Conservation (phyloP, 495 filamentous ascomycete species). For the Talaromyces ruber region DNA sequence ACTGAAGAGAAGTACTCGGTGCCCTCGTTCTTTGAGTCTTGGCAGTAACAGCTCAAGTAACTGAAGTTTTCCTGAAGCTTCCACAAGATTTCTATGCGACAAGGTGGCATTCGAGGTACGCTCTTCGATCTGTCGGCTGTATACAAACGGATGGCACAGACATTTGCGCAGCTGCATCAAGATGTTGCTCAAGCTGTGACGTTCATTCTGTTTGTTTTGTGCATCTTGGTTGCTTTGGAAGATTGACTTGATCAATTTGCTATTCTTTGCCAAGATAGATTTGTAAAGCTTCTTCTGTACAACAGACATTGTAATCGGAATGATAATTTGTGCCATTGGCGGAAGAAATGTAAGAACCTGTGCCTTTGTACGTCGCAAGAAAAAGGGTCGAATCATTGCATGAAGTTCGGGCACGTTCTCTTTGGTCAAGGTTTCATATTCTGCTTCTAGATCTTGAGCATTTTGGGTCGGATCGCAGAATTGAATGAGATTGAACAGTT, state of each 20-base stretch:
- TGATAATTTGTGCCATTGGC: conserved; percentile 86
- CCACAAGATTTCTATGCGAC: conserved; percentile 71
- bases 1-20: conserved; percentile 91
- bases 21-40: conserved; percentile 78
- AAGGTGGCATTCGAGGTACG: conserved; percentile 39
- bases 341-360: conserved; percentile 85
- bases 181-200: conserved; percentile 80
- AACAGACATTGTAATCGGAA: conserved; percentile 86
- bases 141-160: conserved; percentile 92
- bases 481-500: conserved; percentile 91
- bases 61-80: conserved; percentile 85
- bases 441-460: conserved; percentile 61
- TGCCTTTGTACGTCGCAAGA: conserved; percentile 76
- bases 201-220: conserved; percentile 53
- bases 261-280: conserved; percentile 83
- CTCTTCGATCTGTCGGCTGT: conserved; percentile 84
- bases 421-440: conserved; percentile 65
- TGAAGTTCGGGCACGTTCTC: conserved; percentile 78
- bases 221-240: conserved; percentile 50
- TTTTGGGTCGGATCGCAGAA: conserved; percentile 69
- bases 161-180: conserved; percentile 93
- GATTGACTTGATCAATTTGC: conserved; percentile 79
- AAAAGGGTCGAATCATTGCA: conserved; percentile 75
- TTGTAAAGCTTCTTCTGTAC: conserved; percentile 93
- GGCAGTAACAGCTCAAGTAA: conserved; percentile 85